Evolutionary conservation across 1,284 basidiomycete species (phyloP), one percentile per base, ranked within the genome.

Genomic region (Trichosporon ovoides): DNA sequence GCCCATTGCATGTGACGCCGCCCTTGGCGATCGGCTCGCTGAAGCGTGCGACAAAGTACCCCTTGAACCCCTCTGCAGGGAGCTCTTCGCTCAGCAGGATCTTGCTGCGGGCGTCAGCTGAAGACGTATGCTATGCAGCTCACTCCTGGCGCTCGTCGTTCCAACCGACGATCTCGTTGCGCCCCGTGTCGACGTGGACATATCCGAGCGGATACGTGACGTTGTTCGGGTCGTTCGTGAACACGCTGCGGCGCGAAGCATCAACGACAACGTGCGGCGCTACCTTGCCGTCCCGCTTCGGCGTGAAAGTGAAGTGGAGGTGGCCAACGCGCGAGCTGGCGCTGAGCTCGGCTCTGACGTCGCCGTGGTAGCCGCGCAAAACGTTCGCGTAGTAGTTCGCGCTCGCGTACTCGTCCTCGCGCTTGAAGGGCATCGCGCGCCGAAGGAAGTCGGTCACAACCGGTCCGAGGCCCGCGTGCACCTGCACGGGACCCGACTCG

Each of bases 251-350:
- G 5, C 88, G 82, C 1, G 86, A 84, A 0, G 86, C 85, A 68
- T 91, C 86, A 13, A 91, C 65, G 12, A 89, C 78, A 51, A 91
- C 76, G 60, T 87, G 86, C 0, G 88, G 87, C 11, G 51, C 48
- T 2, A 63, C 53, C 20, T 36, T 34, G 7, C 22, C 60, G n/a
- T 79, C 78, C n/a, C 76, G 70, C 14, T 79, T 78, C 16, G 77
- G 71, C 6, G 72, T 71, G 77, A 90, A 88, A 0, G 83, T 86
- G 76, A 90, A 89, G 2, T 85, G 82, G 2, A 91, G 78, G 67
- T 90, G 87, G 0, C 86, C 88, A 16, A 88, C 87, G 16, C 87
- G 83, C 5, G 88, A 89, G 88, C 88, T 86, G 2, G 88, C 85
- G 56, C 81, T 83, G 70, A 88, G 84, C 68, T 89, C 86, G 0